Percentiles rank a stretch among this genome's conserved stretches.
Evolutionary conservation across 139 green algal species (phyloP).

Genomic region (Closterium sp.): DNA sequence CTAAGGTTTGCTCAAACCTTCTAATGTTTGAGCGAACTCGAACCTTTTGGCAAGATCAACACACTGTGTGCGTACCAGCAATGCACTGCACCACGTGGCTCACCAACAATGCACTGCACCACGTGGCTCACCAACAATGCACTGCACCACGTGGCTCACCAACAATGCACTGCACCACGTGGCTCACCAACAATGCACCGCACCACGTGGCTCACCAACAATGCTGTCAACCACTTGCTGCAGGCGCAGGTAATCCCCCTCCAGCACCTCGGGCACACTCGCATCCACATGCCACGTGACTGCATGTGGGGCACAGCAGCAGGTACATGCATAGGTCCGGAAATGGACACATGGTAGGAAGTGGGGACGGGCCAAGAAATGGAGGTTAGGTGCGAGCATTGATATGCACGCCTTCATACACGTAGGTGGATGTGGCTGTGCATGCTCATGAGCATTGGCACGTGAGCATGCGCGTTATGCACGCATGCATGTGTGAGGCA

Average conservation of each 20-base stretch:
- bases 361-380: neutral
- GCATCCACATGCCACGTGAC: neutral
- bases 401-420: neutral
- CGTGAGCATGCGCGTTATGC: neutral
- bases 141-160: too few species aligned
- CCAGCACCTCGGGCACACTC: neutral
- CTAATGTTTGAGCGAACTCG: too few species aligned
- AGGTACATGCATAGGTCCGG: too few species aligned
- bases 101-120: too few species aligned
- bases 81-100: too few species aligned
- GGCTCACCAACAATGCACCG: neutral
- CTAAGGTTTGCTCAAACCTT: too few species aligned
- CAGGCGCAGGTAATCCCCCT: neutral
- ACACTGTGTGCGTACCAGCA: too few species aligned
- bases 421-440: neutral
- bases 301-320: neutral
- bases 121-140: too few species aligned
- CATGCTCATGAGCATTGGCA: neutral
- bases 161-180: too few species aligned
- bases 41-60: too few species aligned
- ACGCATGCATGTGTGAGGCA: neutral
- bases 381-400: neutral
- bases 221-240: neutral
- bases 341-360: neutral
- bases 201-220: neutral